These are phyloP conservation scores for Russula vinacea DNA, from an alignment of 768 basidiomycete genomes.

Conservation along the genomic window DNA sequence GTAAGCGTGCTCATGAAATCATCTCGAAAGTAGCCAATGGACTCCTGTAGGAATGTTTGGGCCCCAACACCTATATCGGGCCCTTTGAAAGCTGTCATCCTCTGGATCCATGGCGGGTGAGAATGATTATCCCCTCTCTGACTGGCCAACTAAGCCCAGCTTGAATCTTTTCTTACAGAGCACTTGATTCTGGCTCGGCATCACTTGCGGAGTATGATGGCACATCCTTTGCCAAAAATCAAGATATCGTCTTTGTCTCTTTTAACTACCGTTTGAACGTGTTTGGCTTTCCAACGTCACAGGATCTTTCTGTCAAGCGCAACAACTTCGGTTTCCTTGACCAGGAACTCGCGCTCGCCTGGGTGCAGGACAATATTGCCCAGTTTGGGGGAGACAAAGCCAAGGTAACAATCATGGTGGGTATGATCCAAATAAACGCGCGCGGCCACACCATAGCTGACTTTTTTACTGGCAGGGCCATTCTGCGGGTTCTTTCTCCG, in stretches of 20 bases:
- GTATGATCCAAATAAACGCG: conserved; percentile 22
- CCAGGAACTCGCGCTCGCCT: conserved; percentile 41
- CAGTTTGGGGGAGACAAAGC: conserved; percentile 55
- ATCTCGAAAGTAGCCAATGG: not conserved
- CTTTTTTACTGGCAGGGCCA: conserved; percentile 10
- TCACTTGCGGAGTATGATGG: conserved; percentile 13
- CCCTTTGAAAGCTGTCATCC: conserved; percentile 12
- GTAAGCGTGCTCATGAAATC: not conserved
- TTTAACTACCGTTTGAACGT: conserved; percentile 23
- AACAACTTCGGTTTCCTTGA: conserved; percentile 18
- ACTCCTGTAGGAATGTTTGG: conserved; percentile 12
- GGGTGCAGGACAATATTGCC: conserved; percentile 60
- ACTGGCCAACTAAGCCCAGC: too few species aligned
- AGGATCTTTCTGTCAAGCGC: not conserved
- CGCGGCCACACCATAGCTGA: not conserved
- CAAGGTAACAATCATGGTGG: conserved; percentile 40
- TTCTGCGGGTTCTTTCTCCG: conserved; percentile 2
- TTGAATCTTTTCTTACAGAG: not conserved
- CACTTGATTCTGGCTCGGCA: conserved; percentile 1
- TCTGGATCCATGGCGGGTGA: conserved; percentile 24
- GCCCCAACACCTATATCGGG: conserved; percentile 3
- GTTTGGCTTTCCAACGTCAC: conserved; percentile 17
- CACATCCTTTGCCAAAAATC: conserved; percentile 13
- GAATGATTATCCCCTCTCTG: not conserved
- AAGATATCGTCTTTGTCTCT: conserved; percentile 16